Percentiles rank a stretch among this genome's conserved stretches.
phyloP scores from a whole-genome alignment of 192 early-diverging fungal genomes.

The Phlyctochytrium planicorne region DNA sequence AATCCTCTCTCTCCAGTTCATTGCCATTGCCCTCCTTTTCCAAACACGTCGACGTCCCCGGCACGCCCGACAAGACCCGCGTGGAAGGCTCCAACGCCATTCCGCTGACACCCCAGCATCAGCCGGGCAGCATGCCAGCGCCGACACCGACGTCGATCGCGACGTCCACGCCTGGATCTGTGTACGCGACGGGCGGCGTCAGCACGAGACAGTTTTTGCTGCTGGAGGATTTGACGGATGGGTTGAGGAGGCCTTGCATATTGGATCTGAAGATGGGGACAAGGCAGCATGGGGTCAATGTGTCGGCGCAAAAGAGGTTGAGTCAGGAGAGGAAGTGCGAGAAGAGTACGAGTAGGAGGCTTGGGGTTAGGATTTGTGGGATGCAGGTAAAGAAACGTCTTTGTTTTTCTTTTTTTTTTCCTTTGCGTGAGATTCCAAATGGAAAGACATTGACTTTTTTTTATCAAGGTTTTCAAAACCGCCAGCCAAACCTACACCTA shows the following conservation, averaged over 20 bases:
- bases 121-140: neutral
- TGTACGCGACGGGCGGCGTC: neutral
- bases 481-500: conserved; percentile 73
- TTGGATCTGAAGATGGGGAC: conserved; percentile 99
- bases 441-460: neutral
- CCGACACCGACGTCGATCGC: neutral
- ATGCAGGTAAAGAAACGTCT: conserved; percentile 75
- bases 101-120: neutral
- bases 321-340: conserved; percentile 94
- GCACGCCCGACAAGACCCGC: neutral
- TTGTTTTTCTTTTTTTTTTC: neutral
- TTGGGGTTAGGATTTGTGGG: conserved; percentile 95
- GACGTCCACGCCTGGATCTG: neutral
- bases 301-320: conserved; percentile 72
- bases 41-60: neutral
- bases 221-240: conserved; percentile 90
- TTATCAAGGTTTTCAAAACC: conserved; percentile 75
- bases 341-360: conserved; percentile 81
- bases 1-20: neutral
- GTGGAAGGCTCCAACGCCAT: neutral
- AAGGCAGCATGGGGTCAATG: conserved; percentile 91
- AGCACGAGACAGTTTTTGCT: conserved; percentile 74
- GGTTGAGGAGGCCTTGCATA: conserved; percentile 87
- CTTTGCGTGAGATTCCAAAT: conserved; percentile 1
- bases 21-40: too few relatives aligned